Conservation (phyloP, 805 yeast genomes). For the Pichia pseudocactophila region DNA sequence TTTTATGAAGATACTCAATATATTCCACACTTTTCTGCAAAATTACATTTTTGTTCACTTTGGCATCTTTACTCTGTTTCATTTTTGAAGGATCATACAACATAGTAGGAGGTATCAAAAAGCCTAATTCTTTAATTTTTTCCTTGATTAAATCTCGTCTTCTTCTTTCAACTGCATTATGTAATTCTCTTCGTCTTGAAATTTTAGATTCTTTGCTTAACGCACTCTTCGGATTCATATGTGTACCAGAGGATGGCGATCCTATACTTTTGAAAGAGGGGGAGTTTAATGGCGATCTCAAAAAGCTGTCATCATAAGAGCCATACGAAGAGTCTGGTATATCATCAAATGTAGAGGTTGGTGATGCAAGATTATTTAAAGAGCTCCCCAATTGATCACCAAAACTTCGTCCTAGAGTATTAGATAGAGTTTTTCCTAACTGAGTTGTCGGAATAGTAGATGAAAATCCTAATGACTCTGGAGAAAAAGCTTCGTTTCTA, state of each 20-base stretch:
- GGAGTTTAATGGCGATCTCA: conserved; percentile 29
- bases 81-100: conserved; percentile 32
- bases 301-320: conserved; percentile 22
- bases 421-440: conserved; percentile 5
- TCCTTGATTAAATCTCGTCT: conserved; percentile 87
- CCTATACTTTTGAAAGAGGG: conserved; percentile 27
- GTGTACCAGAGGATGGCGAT: conserved; percentile 29
- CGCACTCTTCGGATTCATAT: conserved; percentile 28
- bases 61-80: conserved; percentile 45
- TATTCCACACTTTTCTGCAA: conserved; percentile 75
- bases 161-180: conserved; percentile 89
- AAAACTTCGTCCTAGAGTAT: conserved; percentile 18
- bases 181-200: conserved; percentile 76
- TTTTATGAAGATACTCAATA: conserved; percentile 54
- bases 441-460: conserved; percentile 6
- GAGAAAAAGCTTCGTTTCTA: conserved; percentile 20
- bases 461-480: conserved; percentile 18
- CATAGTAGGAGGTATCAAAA: conserved; percentile 70
- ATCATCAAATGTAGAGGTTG: conserved; percentile 28
- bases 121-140: conserved; percentile 74
- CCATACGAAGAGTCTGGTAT: conserved; percentile 30
- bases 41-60: conserved; percentile 77
- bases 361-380: conserved; percentile 26
- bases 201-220: conserved; percentile 59
- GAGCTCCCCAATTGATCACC: conserved; percentile 26